Evolutionary conservation across 345 rosid genomes (phyloP).

Genomic region (Eucalyptus tenuipes): DNA sequence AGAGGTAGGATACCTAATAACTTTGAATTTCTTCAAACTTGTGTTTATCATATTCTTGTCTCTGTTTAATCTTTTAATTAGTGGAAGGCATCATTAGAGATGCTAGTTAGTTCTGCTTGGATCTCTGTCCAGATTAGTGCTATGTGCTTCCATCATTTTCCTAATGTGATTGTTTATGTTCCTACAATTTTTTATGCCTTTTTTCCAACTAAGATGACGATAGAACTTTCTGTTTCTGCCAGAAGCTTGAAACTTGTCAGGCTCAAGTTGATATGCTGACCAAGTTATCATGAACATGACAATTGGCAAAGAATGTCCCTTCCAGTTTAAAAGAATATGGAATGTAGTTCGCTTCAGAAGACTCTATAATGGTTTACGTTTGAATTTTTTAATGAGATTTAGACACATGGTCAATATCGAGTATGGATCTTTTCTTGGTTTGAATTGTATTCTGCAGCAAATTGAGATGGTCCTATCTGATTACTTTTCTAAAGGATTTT

Average conservation of each 20-base stretch:
- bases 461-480: background rate
- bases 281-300: background rate
- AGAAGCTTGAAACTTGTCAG: background rate
- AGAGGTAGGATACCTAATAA: constrained; percentile 22
- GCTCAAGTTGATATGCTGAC: background rate
- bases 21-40: background rate
- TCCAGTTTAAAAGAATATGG: background rate
- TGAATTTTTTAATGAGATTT: background rate
- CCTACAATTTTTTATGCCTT: background rate
- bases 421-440: background rate
- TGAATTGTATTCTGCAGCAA: background rate
- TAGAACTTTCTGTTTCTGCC: background rate
- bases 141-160: background rate
- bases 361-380: background rate
- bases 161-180: background rate
- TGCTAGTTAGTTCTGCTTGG: background rate
- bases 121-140: background rate
- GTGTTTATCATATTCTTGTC: background rate
- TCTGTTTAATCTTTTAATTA: background rate
- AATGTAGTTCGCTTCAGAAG: background rate
- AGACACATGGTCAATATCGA: background rate
- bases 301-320: background rate
- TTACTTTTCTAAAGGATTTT: background rate
- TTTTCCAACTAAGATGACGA: background rate
- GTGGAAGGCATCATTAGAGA: background rate